A percentile compares a stretch with the other conserved stretches of the same genome.
phyloP scores from a whole-genome alignment of 208 protist genomes.

The Trypanosomatidae sp. region DNA sequence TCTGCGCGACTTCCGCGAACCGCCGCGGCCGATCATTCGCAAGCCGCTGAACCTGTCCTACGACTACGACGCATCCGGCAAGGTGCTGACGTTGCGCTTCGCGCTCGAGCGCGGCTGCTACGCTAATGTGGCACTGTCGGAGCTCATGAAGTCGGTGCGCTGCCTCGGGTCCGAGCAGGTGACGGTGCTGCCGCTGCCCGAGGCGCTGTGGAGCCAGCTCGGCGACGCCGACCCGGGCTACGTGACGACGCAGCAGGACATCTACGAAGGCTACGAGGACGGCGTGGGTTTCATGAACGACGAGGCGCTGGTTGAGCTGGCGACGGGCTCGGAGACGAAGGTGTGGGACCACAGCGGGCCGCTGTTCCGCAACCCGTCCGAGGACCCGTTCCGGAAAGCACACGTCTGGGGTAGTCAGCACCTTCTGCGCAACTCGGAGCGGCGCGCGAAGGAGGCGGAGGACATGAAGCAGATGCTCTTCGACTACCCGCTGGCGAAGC shows the following conservation, averaged over 20 bases:
- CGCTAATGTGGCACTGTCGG: constrained; percentile 83
- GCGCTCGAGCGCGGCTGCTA: constrained; percentile 84
- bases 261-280: constrained; percentile 81
- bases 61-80: too few species aligned
- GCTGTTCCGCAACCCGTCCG: too few species aligned
- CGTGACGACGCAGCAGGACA: constrained; percentile 79
- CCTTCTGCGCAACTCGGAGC: constrained; percentile 70
- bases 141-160: constrained; percentile 70
- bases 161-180: constrained; percentile 74
- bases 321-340: constrained; percentile 32
- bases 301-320: constrained; percentile 20
- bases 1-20: constrained; percentile 78
- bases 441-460: constrained; percentile 52
- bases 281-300: constrained; percentile 70
- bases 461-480: constrained; percentile 55
- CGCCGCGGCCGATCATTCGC: constrained; percentile 78
- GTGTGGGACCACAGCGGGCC: constrained; percentile 63
- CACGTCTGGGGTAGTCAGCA: constrained; percentile 60
- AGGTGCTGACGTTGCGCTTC: constrained; percentile 68
- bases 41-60: constrained; percentile 67
- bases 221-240: constrained; percentile 72
- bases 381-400: constrained; percentile 66
- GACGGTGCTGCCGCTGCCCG: constrained; percentile 51
- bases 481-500: constrained; percentile 61
- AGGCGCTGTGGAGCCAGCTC: constrained; percentile 47